Evolutionary conservation across 257 asterid genomes (phyloP).

Genomic region (Rauvolfia tetraphylla): DNA sequence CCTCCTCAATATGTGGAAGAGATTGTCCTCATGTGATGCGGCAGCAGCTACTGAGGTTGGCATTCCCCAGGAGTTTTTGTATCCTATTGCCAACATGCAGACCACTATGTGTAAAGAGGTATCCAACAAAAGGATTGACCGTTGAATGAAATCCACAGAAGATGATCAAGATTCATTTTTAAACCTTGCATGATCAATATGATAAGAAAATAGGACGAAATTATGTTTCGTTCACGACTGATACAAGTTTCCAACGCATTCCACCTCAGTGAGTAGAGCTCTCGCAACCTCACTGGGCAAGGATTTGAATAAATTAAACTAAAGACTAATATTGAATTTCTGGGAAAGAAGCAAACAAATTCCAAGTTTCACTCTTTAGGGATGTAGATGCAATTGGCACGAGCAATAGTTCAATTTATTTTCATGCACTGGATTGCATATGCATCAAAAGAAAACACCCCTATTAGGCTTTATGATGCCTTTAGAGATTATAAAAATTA

Average conservation of each 20-base stretch:
- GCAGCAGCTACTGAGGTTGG: neutral
- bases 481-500: neutral
- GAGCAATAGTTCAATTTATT: neutral
- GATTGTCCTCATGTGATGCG: neutral
- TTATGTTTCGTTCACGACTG: neutral
- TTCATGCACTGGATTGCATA: neutral
- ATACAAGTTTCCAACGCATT: neutral
- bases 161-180: neutral
- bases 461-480: neutral
- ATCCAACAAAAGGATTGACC: neutral
- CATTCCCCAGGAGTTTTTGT: neutral
- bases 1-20: conserved; percentile 5
- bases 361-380: neutral
- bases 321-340: neutral
- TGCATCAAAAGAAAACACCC: neutral
- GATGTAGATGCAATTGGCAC: neutral
- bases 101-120: neutral
- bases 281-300: neutral
- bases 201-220: neutral
- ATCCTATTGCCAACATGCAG: neutral
- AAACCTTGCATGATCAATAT: neutral
- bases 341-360: neutral
- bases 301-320: neutral
- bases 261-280: neutral
- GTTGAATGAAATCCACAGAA: neutral